These are phyloP conservation scores for Triticum urartu DNA, from an alignment of 176 grass and related monocot species.

Conservation along the genomic window DNA sequence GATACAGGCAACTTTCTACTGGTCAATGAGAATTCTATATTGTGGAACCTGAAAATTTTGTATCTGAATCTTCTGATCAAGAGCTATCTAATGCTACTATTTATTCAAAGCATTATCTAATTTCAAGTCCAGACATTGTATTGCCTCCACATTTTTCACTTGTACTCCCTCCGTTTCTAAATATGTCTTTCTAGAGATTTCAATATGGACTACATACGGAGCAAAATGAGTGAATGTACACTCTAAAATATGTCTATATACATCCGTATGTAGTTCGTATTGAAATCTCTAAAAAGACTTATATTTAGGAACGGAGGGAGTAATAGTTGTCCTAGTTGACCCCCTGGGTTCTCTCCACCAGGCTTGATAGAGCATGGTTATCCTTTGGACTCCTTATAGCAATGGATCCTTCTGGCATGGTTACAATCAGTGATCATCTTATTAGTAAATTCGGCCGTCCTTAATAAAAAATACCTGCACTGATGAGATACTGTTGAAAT, in stretches of 20 bases:
- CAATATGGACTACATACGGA: no score
- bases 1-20: constrained; percentile 8
- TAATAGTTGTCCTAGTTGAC: background rate
- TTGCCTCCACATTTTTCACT: constrained; percentile 6
- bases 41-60: constrained; percentile 14
- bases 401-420: background rate
- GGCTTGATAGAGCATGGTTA: constrained; percentile 6
- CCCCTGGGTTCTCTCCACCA: background rate
- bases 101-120: background rate
- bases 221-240: no score
- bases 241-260: no score
- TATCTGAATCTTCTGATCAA: constrained; percentile 6
- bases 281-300: no score
- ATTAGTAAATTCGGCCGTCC: background rate
- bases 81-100: background rate
- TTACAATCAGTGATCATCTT: background rate
- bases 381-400: background rate
- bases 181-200: no score
- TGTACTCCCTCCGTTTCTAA: background rate
- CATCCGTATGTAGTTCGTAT: no score
- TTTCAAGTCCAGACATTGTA: background rate
- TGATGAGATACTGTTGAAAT: background rate
- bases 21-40: constrained; percentile 10
- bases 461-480: background rate
- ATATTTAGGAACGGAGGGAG: no score